A percentile compares a stretch with the other conserved stretches of the same genome.
phyloP scores from a whole-genome alignment of 2,329 filamentous ascomycete genomes.

The Tolypocladium ophioglossoides region DNA sequence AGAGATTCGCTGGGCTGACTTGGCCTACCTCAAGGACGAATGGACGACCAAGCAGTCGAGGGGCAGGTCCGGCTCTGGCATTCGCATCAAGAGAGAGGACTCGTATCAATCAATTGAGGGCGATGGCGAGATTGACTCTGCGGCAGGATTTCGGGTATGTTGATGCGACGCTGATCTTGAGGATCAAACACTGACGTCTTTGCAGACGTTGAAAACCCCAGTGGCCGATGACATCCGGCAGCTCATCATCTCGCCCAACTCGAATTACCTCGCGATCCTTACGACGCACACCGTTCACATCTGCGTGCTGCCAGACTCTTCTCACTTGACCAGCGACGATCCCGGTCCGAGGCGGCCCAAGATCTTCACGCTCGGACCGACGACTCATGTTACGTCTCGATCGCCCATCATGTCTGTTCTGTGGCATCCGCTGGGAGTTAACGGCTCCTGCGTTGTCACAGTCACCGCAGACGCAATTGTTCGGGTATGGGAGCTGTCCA shows the following conservation, averaged over 20 bases:
- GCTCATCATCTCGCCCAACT: constrained; percentile 72
- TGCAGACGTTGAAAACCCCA: constrained; percentile 63
- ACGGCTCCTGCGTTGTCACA: constrained; percentile 74
- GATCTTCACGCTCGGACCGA: constrained; percentile 85
- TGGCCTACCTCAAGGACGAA: constrained; percentile 65
- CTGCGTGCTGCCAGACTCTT: constrained; percentile 70
- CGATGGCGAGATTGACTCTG: constrained; percentile 14
- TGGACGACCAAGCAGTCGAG: constrained; percentile 21
- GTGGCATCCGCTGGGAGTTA: constrained; percentile 87
- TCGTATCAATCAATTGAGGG: constrained; percentile 26
- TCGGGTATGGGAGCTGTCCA: constrained; percentile 80
- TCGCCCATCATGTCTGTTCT: constrained; percentile 69
- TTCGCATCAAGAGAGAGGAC: constrained; percentile 38
- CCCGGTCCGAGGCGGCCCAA: constrained; percentile 63
- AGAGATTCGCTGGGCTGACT: constrained; percentile 84
- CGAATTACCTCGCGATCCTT: constrained; percentile 72
- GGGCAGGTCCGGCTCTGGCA: constrained; percentile 18
- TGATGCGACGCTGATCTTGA: neutral
- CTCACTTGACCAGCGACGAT: constrained; percentile 63
- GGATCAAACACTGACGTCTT: constrained; percentile 1
- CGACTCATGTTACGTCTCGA: constrained; percentile 80
- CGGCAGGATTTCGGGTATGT: constrained; percentile 23
- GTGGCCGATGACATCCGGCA: constrained; percentile 77
- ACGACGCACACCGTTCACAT: constrained; percentile 85
- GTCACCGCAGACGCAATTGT: constrained; percentile 82